Percentiles rank a stretch among this genome's conserved stretches.
Evolutionary conservation across 192 early-diverging fungal species (phyloP).

Genomic region (Helicostylum pulchrum): DNA sequence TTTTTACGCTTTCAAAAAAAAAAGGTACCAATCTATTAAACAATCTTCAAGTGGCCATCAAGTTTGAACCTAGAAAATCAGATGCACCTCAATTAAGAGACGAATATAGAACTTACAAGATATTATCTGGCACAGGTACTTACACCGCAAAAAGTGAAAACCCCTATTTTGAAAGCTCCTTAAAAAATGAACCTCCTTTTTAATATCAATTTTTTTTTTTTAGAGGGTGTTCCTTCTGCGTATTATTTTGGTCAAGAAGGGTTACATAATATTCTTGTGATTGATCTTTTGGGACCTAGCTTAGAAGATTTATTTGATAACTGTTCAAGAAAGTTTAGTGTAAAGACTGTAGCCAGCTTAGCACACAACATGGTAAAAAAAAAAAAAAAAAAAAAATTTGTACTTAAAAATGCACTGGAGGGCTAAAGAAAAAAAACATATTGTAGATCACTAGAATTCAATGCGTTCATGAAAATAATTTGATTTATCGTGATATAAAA

Average conservation of each 20-base stretch:
- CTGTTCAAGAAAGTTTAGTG: constrained; percentile 85
- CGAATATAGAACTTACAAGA: constrained; percentile 93
- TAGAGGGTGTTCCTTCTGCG: constrained; percentile 82
- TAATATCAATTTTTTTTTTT: constrained; percentile 6
- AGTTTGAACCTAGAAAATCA: constrained; percentile 94
- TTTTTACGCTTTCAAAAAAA: neutral
- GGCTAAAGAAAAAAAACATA: neutral
- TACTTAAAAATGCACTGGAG: too few relatives aligned
- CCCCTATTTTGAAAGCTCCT: neutral
- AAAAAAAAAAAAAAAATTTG: too few relatives aligned
- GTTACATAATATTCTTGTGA: constrained; percentile 90
- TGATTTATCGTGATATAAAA: constrained; percentile 98
- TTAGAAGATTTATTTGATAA: constrained; percentile 96
- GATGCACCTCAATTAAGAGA: constrained; percentile 96
- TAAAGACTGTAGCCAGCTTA: constrained; percentile 94
- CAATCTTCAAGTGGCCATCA: constrained; percentile 93
- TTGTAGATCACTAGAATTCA: constrained; percentile 71
- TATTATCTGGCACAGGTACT: constrained; percentile 68
- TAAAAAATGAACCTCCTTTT: neutral
- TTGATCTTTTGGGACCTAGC: constrained; percentile 90
- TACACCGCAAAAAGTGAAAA: neutral
- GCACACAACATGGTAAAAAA: constrained; percentile 88
- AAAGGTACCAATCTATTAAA: constrained; percentile 81
- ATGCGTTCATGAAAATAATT: constrained; percentile 88
- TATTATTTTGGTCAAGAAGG: constrained; percentile 98